A percentile compares a stretch with the other conserved stretches of the same genome.
Conservation (phyloP, 768 basidiomycete genomes). For the Leccinum uliginosum region DNA sequence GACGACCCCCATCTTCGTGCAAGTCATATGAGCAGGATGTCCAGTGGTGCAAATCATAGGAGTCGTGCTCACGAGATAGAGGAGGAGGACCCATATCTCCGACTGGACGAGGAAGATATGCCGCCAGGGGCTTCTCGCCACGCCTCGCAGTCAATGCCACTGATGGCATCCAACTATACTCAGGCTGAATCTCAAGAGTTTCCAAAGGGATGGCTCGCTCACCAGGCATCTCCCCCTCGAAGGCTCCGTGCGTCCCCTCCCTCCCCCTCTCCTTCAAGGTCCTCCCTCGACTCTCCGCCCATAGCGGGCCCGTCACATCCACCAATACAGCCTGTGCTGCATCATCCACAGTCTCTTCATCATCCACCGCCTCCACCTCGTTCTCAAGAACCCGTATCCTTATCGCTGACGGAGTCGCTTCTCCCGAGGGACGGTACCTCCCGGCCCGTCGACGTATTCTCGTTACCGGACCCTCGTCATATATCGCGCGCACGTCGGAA, state of each 20-base stretch:
- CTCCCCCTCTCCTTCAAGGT: conserved; percentile 35
- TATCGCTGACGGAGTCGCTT: conserved; percentile 75
- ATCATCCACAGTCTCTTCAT: conserved; percentile 33
- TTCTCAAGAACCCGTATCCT: conserved; percentile 43
- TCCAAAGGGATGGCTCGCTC: conserved; percentile 65
- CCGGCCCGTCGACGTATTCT: conserved; percentile 66
- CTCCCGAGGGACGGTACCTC: conserved; percentile 67
- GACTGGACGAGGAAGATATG: conserved; percentile 65
- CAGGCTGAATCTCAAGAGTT: conserved; percentile 38
- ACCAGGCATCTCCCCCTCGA: conserved; percentile 61
- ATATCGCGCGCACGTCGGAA: conserved; percentile 60
- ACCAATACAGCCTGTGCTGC: conserved; percentile 28
- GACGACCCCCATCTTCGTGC: conserved; percentile 72
- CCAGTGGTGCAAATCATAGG: conserved; percentile 26
- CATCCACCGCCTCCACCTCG: conserved; percentile 39
- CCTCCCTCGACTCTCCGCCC: conserved; percentile 33
- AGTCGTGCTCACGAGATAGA: conserved; percentile 38
- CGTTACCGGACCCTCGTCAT: conserved; percentile 72
- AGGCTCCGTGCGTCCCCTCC: conserved; percentile 40
- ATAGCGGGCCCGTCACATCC: conserved; percentile 31
- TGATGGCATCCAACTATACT: conserved; percentile 33
- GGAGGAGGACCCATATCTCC: conserved; percentile 75
- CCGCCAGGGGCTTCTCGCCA: conserved; percentile 35
- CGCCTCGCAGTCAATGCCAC: conserved; percentile 33
- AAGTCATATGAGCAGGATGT: conserved; percentile 29